Evolutionary conservation across 1,139 yeast species (phyloP).

Genomic region (Taphrina communis): DNA sequence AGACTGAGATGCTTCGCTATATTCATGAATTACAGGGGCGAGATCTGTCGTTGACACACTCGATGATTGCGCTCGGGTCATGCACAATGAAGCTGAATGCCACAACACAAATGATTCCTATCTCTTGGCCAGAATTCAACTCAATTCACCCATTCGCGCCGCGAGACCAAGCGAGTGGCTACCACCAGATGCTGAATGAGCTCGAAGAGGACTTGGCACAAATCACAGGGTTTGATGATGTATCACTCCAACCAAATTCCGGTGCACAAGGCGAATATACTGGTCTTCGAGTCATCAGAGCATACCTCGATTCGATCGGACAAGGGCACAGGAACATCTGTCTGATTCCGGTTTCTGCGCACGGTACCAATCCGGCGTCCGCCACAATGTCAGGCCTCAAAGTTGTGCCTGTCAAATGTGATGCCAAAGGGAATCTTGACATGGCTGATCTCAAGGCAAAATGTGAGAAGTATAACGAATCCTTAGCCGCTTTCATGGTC

Average conservation of each 20-base stretch:
- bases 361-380: conserved; percentile 98
- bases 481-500: conserved; percentile 89
- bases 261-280: conserved; percentile 99
- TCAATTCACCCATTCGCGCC: conserved; percentile 94
- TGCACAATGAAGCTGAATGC: conserved; percentile 98
- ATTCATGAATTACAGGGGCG: conserved; percentile 81
- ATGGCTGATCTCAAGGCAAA: conserved; percentile 73
- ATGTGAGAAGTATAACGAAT: conserved; percentile 70
- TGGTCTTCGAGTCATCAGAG: conserved; percentile 83
- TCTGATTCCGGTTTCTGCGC: conserved; percentile 95
- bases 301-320: conserved; percentile 75
- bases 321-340: conserved; percentile 80
- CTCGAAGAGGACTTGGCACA: conserved; percentile 84
- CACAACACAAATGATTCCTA: conserved; percentile 91
- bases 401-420: conserved; percentile 90
- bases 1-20: conserved; percentile 91
- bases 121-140: conserved; percentile 92
- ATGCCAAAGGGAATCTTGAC: conserved; percentile 83
- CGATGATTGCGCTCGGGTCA: conserved; percentile 96
- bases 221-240: conserved; percentile 92
- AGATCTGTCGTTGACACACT: conserved; percentile 90
- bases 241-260: conserved; percentile 93
- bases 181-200: conserved; percentile 72
- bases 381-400: conserved; percentile 97
- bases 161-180: conserved; percentile 81